These are phyloP conservation scores for Mucor mucedo DNA, from an alignment of 371 early-diverging fungal species.

Conservation along the genomic window DNA sequence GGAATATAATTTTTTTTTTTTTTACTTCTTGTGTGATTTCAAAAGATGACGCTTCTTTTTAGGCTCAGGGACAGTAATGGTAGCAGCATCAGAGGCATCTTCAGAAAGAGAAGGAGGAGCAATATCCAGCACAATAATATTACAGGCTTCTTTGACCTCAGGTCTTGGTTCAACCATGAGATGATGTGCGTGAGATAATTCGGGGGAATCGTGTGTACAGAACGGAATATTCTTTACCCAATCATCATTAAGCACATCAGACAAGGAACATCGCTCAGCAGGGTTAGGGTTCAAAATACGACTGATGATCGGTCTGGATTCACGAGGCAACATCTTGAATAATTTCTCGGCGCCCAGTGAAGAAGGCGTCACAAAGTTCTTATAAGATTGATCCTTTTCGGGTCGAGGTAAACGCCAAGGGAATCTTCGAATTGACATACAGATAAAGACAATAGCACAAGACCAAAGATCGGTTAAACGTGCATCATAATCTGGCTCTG, in stretches of 20 bases:
- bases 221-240: conserved; percentile 62
- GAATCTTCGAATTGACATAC: conserved; percentile 77
- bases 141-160: conserved; percentile 28
- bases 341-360: conserved; percentile 31
- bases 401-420: conserved; percentile 72
- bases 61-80: background rate
- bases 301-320: conserved; percentile 44
- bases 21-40: conserved; percentile 5
- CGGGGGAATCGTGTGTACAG: conserved; percentile 45
- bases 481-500: conserved; percentile 61
- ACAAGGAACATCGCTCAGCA: conserved; percentile 46
- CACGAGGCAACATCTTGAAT: conserved; percentile 53
- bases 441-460: conserved; percentile 74
- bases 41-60: conserved; percentile 10
- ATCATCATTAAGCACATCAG: conserved; percentile 54
- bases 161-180: conserved; percentile 37
- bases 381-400: conserved; percentile 53
- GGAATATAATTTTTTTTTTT: background rate
- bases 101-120: conserved; percentile 14
- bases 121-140: conserved; percentile 13
- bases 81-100: conserved; percentile 7
- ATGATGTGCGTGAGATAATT: conserved; percentile 50
- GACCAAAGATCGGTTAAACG: conserved; percentile 79
- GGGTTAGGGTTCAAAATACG: conserved; percentile 63
- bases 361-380: conserved; percentile 30